Evolutionary conservation across 768 basidiomycete genomes (phyloP).

Genomic region (Guyanaporus albipodus): DNA sequence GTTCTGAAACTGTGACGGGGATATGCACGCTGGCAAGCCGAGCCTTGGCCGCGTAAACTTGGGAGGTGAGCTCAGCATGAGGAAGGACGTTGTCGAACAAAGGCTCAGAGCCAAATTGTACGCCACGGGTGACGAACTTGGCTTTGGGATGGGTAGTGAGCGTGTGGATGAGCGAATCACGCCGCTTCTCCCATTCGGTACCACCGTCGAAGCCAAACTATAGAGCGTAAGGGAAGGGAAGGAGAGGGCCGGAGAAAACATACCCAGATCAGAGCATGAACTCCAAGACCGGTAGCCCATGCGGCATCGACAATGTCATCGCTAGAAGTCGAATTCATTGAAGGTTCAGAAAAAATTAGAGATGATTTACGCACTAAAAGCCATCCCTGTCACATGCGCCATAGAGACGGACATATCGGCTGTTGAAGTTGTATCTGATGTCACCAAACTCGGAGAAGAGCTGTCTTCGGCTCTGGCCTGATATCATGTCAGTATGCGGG

Average conservation of each 20-base stretch:
- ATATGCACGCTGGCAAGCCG: constrained; percentile 50
- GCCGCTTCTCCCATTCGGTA: constrained; percentile 50
- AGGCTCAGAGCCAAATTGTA: constrained; percentile 73
- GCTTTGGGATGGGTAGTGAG: constrained; percentile 60
- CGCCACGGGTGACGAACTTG: constrained; percentile 59
- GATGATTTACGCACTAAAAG: constrained; percentile 33
- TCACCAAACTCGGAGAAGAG: constrained; percentile 55
- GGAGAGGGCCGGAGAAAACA: constrained; percentile 12
- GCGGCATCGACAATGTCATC: constrained; percentile 66
- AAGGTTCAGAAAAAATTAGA: neutral
- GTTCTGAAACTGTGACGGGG: constrained; percentile 65
- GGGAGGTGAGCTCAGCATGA: constrained; percentile 43
- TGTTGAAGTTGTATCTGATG: constrained; percentile 54
- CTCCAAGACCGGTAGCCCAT: constrained; percentile 62
- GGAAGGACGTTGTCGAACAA: constrained; percentile 55
- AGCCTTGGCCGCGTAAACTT: constrained; percentile 48
- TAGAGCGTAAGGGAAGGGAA: neutral
- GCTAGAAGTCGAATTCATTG: constrained; percentile 21
- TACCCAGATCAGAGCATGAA: constrained; percentile 77
- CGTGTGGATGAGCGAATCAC: constrained; percentile 47
- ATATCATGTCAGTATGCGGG: neutral
- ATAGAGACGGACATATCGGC: constrained; percentile 60
- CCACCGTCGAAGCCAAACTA: constrained; percentile 38
- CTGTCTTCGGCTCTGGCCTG: constrained; percentile 55
- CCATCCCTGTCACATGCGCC: constrained; percentile 38